phyloP scores from a whole-genome alignment of 2,329 filamentous ascomycete genomes.

The Diaporthe nobilis region DNA sequence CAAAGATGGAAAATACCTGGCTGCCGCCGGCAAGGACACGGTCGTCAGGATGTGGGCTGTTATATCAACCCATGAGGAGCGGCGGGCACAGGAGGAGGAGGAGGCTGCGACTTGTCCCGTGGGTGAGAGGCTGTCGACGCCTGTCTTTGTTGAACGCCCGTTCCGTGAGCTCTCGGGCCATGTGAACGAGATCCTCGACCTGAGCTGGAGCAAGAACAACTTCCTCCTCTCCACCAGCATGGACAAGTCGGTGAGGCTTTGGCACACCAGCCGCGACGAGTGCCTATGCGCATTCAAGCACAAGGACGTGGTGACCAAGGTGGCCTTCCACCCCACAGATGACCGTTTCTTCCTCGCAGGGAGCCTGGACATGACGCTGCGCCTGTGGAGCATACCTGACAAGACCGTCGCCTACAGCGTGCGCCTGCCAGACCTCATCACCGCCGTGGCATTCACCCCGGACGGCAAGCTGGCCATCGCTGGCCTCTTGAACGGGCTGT shows the following conservation, averaged over 20 bases:
- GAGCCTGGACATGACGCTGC: conserved; percentile 87
- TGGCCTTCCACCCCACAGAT: conserved; percentile 93
- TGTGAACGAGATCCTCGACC: conserved; percentile 85
- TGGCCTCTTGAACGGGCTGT: conserved; percentile 86
- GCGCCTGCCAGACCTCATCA: conserved; percentile 88
- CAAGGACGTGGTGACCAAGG: conserved; percentile 93
- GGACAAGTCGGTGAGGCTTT: conserved; percentile 96
- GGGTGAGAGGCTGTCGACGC: conserved; percentile 82
- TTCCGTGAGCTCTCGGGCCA: conserved; percentile 87
- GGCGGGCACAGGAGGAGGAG: conserved; percentile 79
- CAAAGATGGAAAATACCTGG: conserved; percentile 89
- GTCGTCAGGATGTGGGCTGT: conserved; percentile 92
- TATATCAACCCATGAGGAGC: conserved; percentile 84
- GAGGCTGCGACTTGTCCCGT: conserved; percentile 61
- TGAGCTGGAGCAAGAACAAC: conserved; percentile 99
- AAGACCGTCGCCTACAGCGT: conserved; percentile 90
- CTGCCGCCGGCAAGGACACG: conserved; percentile 91
- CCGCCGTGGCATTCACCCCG: conserved; percentile 92
- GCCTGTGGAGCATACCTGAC: conserved; percentile 97
- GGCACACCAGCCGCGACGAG: conserved; percentile 89
- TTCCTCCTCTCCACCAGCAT: conserved; percentile 96
- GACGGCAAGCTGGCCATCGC: conserved; percentile 93
- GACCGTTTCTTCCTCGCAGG: conserved; percentile 97
- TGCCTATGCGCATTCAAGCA: conserved; percentile 96
- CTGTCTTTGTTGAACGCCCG: conserved; percentile 87